Evolutionary conservation across 2,329 filamentous ascomycete species (phyloP).

Genomic region (Stromatinia cepivora): DNA sequence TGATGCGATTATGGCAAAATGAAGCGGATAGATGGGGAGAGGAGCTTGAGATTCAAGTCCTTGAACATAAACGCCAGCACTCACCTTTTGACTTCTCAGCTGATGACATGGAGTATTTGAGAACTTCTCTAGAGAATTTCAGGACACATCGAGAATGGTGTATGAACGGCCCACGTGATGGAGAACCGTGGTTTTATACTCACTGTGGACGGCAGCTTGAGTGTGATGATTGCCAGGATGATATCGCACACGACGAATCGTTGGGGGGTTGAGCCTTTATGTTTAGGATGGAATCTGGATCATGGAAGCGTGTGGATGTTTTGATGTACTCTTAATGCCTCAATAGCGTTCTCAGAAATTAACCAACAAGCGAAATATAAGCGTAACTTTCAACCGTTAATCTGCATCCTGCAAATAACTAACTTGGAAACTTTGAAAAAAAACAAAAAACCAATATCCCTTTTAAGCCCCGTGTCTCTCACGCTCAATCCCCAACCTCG

Average conservation of each 20-base stretch:
- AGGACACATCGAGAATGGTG: not conserved
- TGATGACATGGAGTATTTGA: not conserved
- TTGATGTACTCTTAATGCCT: not conserved
- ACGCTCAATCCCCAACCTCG: not conserved
- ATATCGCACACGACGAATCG: not conserved
- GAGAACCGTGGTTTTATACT: not conserved
- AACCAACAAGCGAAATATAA: not conserved
- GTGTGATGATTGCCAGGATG: not conserved
- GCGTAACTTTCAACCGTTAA: not conserved
- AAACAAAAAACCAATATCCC: no score
- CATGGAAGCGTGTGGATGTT: not conserved
- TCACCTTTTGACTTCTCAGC: not conserved
- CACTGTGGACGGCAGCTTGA: not conserved
- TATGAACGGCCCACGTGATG: not conserved
- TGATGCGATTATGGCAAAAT: not conserved
- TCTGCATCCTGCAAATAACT: no score
- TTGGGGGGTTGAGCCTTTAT: no score
- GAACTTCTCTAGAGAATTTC: not conserved
- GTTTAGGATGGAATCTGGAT: no score
- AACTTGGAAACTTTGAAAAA: no score
- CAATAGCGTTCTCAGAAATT: not conserved
- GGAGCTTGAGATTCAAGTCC: not conserved
- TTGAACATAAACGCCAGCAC: not conserved
- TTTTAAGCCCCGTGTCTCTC: no score
- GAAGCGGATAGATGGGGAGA: not conserved